Base-by-base conservation (phyloP, 495 filamentous ascomycete genomes). In the Paragyromitra xinjiangensis region DNA sequence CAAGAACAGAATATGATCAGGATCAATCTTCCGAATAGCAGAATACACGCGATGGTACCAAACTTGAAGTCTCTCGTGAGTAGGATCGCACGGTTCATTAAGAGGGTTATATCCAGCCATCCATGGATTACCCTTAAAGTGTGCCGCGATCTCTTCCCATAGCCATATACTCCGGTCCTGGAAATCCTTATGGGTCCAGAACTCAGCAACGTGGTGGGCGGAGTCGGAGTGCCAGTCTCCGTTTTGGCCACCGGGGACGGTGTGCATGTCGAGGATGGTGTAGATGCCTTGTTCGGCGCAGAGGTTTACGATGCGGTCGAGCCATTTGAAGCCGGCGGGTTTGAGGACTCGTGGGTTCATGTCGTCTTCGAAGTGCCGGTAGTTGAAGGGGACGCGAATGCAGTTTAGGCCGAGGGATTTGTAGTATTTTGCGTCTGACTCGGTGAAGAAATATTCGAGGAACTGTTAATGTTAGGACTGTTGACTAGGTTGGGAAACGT, bases 41-140 rank as follows among this genome's bases (percentile, higher is more conserved):
- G 87, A 86, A 72, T 91, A 89, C 0, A 90, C 80, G 0, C 88
- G 86, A 11, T 85, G 80, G 77, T 92, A 91, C 79, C 87, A 91
- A 0, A 83, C 85, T 19, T 85, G 85, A 1, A 91, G 85, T 42
- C 86, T 84, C 39, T 85, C 81, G 75, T 90, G 88, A 45, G 87
- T 81, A 0, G 90, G 87, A 66, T 91, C 90, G 26, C 85, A 87
- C 0, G 90, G 90, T 76, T 92, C 89, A 73, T 92, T 92, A 70
- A 91, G 85, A 1, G 89, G 89, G 71, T 91, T 91, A 73, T 91
- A 92, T 1, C 90, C 90, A 1, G 90, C 90, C 26, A 90, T 84
- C 85, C 85, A 84, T 5, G 86, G 82, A 67, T 91, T 91, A 4
- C 82, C 84, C 40, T 81, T 85, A 78, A 91, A 92, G 37, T 85